These are phyloP conservation scores for Polymyxa betae DNA, from an alignment of 208 protist species.

Conservation along the genomic window DNA sequence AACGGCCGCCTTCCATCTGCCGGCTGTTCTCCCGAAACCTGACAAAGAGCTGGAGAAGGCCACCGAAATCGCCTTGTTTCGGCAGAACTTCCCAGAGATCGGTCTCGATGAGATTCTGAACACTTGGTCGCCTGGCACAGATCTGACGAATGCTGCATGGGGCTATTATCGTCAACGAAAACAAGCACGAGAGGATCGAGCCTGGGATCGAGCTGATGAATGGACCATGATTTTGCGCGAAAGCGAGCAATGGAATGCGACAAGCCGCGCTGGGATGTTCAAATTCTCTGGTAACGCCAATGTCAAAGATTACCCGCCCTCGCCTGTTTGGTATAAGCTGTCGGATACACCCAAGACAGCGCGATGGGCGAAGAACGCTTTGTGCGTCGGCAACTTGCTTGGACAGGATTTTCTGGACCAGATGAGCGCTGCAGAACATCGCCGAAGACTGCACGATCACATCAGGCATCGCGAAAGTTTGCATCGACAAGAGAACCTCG, in stretches of 20 bases:
- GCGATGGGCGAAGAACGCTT: not conserved
- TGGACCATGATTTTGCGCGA: not conserved
- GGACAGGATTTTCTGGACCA: not conserved
- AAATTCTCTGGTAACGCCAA: not conserved
- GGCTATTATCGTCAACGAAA: not conserved
- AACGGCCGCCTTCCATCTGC: not conserved
- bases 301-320: not conserved
- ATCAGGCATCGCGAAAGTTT: not conserved
- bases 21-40: not conserved
- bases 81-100: not conserved
- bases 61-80: not conserved
- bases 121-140: not conserved
- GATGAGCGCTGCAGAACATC: not conserved
- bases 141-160: not conserved
- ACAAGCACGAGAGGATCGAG: not conserved
- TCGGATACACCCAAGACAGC: not conserved
- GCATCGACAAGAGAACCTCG: not conserved
- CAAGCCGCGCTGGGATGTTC: not conserved
- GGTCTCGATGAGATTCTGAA: not conserved
- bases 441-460: not conserved
- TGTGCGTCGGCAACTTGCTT: not conserved
- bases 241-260: not conserved
- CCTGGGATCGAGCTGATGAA: not conserved
- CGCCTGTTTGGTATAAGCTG: not conserved
- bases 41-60: not conserved